Evolutionary conservation across 805 yeast species (phyloP).

Genomic region (Candida sithepensis): DNA sequence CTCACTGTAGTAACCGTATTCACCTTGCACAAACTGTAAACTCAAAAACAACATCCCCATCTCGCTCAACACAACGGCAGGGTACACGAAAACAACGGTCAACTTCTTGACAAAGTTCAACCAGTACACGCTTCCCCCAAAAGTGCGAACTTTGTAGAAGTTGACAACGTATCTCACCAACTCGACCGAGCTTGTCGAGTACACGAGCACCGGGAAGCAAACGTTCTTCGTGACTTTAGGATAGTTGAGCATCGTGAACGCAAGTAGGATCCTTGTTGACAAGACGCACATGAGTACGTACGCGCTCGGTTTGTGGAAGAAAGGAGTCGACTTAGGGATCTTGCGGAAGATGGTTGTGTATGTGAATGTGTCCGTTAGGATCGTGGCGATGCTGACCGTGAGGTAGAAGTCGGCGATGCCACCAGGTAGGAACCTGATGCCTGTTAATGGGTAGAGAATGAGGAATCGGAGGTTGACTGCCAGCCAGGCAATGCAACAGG

Average conservation of each 20-base stretch:
- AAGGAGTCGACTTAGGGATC: slow-evolving; percentile 8
- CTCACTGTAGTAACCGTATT: slow-evolving; percentile 15
- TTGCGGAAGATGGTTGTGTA: slow-evolving; percentile 18
- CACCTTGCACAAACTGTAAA: slow-evolving; percentile 17
- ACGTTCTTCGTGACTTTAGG: slow-evolving; percentile 26
- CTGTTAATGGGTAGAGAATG: slow-evolving; percentile 60
- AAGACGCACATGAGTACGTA: slow-evolving; percentile 10
- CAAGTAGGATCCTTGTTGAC: slow-evolving; percentile 12
- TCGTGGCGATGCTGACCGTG: slow-evolving; percentile 10
- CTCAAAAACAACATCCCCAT: slow-evolving; percentile 20
- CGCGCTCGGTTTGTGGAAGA: slow-evolving; percentile 9
- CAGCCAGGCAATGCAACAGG: slow-evolving; percentile 43
- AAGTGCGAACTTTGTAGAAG: slow-evolving; percentile 26
- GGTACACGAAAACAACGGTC: slow-evolving; percentile 15
- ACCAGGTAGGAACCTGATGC: slow-evolving; percentile 60
- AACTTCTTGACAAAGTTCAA: slow-evolving; percentile 16
- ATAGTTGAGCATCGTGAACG: slow-evolving; percentile 19
- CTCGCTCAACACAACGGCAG: slow-evolving; percentile 20
- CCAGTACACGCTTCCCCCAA: slow-evolving; percentile 16
- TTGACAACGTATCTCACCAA: slow-evolving; percentile 23
- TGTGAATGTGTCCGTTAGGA: slow-evolving; percentile 19
- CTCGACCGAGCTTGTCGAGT: slow-evolving; percentile 21
- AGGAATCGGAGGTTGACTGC: slow-evolving; percentile 46
- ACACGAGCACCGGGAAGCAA: slow-evolving; percentile 21
- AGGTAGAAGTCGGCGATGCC: slow-evolving; percentile 65